Evolutionary conservation across 2,329 filamentous ascomycete genomes (phyloP).

Genomic region (Monilinia polystroma): DNA sequence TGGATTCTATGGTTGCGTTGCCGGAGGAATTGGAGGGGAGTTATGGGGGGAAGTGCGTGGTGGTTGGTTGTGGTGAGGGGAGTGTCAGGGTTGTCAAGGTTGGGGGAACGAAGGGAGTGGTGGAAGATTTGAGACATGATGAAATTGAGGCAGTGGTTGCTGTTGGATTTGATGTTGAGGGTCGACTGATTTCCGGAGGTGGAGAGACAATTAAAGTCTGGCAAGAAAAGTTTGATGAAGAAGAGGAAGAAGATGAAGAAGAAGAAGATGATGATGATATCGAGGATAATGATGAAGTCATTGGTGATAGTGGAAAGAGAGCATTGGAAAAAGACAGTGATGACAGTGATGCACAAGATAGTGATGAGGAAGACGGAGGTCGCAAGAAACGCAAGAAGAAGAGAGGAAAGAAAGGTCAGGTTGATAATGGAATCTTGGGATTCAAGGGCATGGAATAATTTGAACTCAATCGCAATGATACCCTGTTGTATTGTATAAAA

Average conservation of each 20-base stretch:
- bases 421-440: constrained; percentile 38
- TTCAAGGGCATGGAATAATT: constrained; percentile 39
- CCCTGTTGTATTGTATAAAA: constrained; percentile 1
- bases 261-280: constrained; percentile 47
- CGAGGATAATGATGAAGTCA: constrained; percentile 45
- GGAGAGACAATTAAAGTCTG: constrained; percentile 87
- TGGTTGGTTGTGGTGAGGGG: constrained; percentile 80
- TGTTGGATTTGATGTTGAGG: constrained; percentile 79
- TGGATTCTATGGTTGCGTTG: constrained; percentile 74
- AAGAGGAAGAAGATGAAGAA: constrained; percentile 48
- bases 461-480: constrained; percentile 10
- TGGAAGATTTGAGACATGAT: constrained; percentile 67
- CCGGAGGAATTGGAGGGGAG: constrained; percentile 64
- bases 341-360: constrained; percentile 43
- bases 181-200: constrained; percentile 86
- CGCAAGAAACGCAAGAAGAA: constrained; percentile 37
- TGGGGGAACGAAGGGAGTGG: constrained; percentile 68
- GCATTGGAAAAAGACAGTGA: constrained; percentile 31
- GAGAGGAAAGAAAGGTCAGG: constrained; percentile 38
- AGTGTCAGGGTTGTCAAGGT: constrained; percentile 74
- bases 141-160: constrained; percentile 83
- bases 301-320: constrained; percentile 38
- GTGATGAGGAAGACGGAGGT: constrained; percentile 38
- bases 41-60: constrained; percentile 66
- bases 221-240: constrained; percentile 66